phyloP scores from a whole-genome alignment of 2,329 filamentous ascomycete species.

The Colletotrichum ledebouriae region DNA sequence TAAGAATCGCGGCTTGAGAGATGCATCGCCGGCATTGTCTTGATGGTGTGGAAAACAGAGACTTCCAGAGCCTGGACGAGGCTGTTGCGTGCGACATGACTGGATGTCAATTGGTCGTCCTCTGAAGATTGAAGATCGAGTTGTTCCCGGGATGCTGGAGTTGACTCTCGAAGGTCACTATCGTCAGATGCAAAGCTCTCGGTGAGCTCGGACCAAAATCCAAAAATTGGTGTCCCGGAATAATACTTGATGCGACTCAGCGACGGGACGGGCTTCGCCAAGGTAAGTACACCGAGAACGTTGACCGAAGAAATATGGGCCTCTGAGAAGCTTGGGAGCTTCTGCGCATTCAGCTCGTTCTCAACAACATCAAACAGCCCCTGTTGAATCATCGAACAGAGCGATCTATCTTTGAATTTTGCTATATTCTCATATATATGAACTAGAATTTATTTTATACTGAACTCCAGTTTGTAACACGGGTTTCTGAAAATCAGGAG shows the following conservation, averaged over 20 bases:
- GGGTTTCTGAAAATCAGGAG: neutral
- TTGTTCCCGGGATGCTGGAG: neutral
- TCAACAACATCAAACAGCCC: conserved; percentile 9
- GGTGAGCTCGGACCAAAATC: conserved; percentile 29
- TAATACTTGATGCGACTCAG: conserved; percentile 29
- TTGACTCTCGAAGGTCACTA: neutral
- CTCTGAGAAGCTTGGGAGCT: conserved; percentile 14
- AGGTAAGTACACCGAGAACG: conserved; percentile 1
- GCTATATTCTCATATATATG: neutral
- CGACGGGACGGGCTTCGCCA: neutral
- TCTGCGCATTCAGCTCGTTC: conserved; percentile 1
- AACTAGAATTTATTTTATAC: neutral
- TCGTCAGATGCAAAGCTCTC: conserved; percentile 38
- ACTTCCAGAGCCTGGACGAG: conserved; percentile 53
- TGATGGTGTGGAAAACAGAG: conserved; percentile 49
- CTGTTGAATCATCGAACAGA: conserved; percentile 3
- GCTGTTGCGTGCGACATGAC: conserved; percentile 57
- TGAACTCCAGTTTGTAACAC: no score
- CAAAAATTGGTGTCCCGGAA: conserved; percentile 12
- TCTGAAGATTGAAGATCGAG: neutral
- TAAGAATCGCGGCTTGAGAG: conserved; percentile 52
- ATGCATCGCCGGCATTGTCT: conserved; percentile 60
- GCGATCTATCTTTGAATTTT: neutral
- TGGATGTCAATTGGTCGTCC: neutral
- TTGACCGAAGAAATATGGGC: conserved; percentile 30